Conservation (phyloP, 116 monocot species). For the Trichopus zeylanicus region DNA sequence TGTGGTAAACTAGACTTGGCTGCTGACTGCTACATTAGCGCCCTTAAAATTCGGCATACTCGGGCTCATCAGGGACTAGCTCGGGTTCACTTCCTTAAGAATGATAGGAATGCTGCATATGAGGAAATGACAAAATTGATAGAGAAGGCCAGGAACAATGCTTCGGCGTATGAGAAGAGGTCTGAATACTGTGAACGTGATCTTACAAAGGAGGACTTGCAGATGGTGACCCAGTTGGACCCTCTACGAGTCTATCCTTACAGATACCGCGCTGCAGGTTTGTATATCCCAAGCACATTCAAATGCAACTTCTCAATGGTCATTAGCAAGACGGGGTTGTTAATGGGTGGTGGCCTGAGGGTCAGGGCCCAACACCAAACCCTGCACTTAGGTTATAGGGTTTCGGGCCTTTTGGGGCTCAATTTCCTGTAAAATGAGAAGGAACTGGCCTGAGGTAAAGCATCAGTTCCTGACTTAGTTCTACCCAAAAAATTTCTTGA, state of each 20-base stretch:
- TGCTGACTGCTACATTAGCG: conserved; percentile 65
- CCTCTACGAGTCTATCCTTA: conserved; percentile 75
- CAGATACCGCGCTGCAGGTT: conserved; percentile 78
- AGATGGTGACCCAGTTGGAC: conserved; percentile 67
- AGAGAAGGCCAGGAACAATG: conserved; percentile 72
- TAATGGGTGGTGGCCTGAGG: too few relatives aligned
- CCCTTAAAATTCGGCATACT: conserved; percentile 67
- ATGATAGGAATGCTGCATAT: conserved; percentile 52
- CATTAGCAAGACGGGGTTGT: too few relatives aligned
- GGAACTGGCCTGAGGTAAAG: too few relatives aligned
- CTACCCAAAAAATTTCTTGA: too few relatives aligned
- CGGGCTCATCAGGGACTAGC: conserved; percentile 78
- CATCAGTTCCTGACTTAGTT: too few relatives aligned
- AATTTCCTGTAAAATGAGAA: too few relatives aligned
- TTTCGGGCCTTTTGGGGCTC: too few relatives aligned
- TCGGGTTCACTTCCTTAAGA: conserved; percentile 65
- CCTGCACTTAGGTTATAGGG: too few relatives aligned
- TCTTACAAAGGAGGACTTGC: conserved; percentile 46
- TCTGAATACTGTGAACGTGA: conserved; percentile 77
- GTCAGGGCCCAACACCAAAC: too few relatives aligned
- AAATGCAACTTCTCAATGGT: too few relatives aligned
- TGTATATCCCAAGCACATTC: conserved; percentile 7
- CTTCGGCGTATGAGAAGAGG: conserved; percentile 83
- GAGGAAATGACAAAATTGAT: conserved; percentile 76
- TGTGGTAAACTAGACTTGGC: conserved; percentile 66